A percentile compares a stretch with the other conserved stretches of the same genome.
These are phyloP conservation scores for Fusarium sulawesiense DNA, from an alignment of 2,329 filamentous ascomycete species.

Conservation along the genomic window DNA sequence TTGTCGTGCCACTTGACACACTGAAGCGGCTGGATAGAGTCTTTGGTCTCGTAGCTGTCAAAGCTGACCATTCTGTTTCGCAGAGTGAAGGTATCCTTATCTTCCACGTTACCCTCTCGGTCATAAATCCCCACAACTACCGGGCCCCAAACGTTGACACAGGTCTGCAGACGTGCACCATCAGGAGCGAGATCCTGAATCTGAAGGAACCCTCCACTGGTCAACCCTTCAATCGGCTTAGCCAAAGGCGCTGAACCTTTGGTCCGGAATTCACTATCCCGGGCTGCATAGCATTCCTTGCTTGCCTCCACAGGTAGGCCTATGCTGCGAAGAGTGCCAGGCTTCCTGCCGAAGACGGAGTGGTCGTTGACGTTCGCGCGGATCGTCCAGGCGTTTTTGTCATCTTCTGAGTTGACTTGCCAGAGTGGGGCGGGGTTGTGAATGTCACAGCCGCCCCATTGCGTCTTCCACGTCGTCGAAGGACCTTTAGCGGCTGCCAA, in stretches of 20 bases:
- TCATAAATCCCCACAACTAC: neutral
- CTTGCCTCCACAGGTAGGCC: no score
- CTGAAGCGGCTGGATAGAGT: neutral
- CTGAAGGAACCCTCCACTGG: neutral
- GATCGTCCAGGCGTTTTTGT: no score
- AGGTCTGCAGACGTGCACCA: neutral
- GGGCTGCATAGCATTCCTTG: neutral
- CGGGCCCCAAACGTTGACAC: neutral
- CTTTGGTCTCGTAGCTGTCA: neutral
- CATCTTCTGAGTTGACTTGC: no score
- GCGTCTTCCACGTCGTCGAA: no score
- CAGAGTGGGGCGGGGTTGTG: no score
- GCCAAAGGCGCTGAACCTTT: neutral
- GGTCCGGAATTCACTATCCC: neutral
- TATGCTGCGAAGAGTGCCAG: no score
- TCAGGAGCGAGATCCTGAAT: neutral
- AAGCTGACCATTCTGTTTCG: neutral
- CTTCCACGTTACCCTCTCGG: neutral
- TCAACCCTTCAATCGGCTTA: neutral
- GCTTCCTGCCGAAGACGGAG: no score
- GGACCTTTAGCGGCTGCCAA: no score
- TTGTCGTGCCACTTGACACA: neutral
- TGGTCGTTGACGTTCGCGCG: no score
- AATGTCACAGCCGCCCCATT: no score
- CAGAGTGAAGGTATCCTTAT: neutral